Percentiles rank a stretch among this genome's conserved stretches.
phyloP scores from a whole-genome alignment of 23 red algal genomes.

The Gracilariopsis chorda region DNA sequence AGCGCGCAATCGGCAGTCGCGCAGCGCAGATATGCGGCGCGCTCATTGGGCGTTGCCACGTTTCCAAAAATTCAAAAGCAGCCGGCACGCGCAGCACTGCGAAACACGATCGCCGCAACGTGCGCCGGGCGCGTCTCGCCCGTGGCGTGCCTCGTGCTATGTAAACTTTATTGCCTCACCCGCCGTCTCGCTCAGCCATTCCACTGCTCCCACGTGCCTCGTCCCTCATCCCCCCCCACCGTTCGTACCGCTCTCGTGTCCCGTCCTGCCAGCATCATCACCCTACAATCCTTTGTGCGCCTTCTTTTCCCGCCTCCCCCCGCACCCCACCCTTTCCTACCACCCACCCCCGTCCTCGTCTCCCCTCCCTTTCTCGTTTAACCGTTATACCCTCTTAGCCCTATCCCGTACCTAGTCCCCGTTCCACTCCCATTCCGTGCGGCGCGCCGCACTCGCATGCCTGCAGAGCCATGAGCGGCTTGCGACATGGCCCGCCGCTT shows the following conservation, averaged over 20 bases:
- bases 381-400: neutral
- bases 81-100: too few species aligned
- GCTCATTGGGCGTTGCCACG: neutral
- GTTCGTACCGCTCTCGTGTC: neutral
- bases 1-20: too few species aligned
- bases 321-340: neutral
- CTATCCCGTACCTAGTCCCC: neutral
- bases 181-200: conserved; percentile 7
- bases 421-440: neutral
- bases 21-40: neutral
- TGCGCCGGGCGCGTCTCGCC: neutral
- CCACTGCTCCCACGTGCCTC: conserved; percentile 9
- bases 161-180: too few species aligned
- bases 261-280: neutral
- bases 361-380: neutral
- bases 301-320: neutral
- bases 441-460: neutral
- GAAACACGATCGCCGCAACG: too few species aligned
- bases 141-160: neutral
- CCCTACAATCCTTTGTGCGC: neutral
- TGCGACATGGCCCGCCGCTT: conserved; percentile 72
- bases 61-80: conserved; percentile 24
- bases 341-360: neutral
- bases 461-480: conserved; percentile 22
- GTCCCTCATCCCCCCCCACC: neutral